These are phyloP conservation scores for Mortierella alpina DNA, from an alignment of 192 early-diverging fungal species.

Conservation along the genomic window DNA sequence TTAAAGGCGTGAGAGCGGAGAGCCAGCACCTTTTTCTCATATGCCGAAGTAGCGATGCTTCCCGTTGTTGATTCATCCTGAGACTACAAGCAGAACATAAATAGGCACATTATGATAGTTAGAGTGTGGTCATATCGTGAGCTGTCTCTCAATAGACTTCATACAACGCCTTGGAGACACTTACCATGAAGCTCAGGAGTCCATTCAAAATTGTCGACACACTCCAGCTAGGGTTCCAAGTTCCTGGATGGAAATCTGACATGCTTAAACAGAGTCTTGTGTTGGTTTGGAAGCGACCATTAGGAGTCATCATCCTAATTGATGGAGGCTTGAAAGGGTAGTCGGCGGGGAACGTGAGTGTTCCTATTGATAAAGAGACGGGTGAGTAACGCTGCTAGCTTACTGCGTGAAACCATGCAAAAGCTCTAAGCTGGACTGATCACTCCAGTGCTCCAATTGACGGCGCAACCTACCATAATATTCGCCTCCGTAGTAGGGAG, in stretches of 20 bases:
- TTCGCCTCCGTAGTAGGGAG: slow-evolving; percentile 92
- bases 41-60: slow-evolving; percentile 81
- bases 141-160: no score
- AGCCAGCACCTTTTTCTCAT: slow-evolving; percentile 85
- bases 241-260: slow-evolving; percentile 93
- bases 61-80: slow-evolving; percentile 95
- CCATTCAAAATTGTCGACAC: slow-evolving; percentile 97
- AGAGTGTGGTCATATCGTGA: not conserved
- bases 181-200: slow-evolving; percentile 95
- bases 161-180: not conserved
- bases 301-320: slow-evolving; percentile 85
- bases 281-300: slow-evolving; percentile 92
- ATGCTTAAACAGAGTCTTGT: slow-evolving; percentile 95
- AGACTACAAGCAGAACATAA: slow-evolving; percentile 54
- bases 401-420: no score
- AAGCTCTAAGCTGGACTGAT: no score
- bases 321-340: slow-evolving; percentile 96
- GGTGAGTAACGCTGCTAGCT: not conserved
- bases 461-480: slow-evolving; percentile 81
- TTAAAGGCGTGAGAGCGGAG: slow-evolving; percentile 85
- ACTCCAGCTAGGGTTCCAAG: slow-evolving; percentile 98
- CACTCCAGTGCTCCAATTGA: no score
- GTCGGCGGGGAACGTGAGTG: slow-evolving; percentile 90
- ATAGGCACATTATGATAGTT: not conserved
- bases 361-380: slow-evolving; percentile 46